Conservation (phyloP, 1,284 basidiomycete genomes). For the Ceratobasidium sp. region DNA sequence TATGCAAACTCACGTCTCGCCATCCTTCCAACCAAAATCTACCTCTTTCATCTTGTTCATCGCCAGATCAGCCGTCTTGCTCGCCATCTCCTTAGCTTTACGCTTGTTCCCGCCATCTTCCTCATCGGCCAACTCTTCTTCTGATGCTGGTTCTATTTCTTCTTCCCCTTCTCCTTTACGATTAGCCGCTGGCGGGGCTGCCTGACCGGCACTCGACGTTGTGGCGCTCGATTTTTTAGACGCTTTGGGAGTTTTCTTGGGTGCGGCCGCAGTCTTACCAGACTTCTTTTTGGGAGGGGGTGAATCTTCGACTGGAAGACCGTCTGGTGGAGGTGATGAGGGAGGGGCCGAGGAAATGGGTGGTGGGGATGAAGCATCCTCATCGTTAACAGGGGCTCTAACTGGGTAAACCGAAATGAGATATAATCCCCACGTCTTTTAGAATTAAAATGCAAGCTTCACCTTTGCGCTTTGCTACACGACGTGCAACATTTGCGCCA, state of each 20-base stretch:
- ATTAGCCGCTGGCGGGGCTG: conserved; percentile 54
- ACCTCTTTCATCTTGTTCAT: conserved; percentile 77
- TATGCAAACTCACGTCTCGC: conserved; percentile 76
- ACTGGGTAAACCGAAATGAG: conserved; percentile 9
- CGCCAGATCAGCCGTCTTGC: conserved; percentile 57
- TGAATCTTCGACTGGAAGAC: conserved; percentile 6
- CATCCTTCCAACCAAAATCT: conserved; percentile 89
- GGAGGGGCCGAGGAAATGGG: conserved; percentile 45
- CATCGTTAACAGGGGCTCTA: conserved; percentile 24
- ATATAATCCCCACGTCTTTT: background rate
- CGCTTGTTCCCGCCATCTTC: conserved; percentile 50
- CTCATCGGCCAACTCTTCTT: conserved; percentile 53
- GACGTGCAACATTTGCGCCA: conserved; percentile 13
- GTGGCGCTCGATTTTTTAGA: conserved; percentile 54
- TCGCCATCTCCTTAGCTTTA: conserved; percentile 53
- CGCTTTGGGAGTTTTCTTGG: conserved; percentile 42
- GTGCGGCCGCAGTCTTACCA: conserved; percentile 31
- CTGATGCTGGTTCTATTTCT: conserved; percentile 62
- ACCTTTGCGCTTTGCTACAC: conserved; percentile 34
- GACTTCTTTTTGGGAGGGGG: conserved; percentile 28
- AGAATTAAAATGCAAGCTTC: background rate
- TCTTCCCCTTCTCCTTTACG: conserved; percentile 53
- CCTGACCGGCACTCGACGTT: conserved; percentile 58
- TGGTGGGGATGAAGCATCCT: conserved; percentile 25
- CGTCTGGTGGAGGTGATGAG: conserved; percentile 46